These are phyloP conservation scores for Panicum miliaceum DNA, from an alignment of 176 grass and related monocot species.

Conservation along the genomic window DNA sequence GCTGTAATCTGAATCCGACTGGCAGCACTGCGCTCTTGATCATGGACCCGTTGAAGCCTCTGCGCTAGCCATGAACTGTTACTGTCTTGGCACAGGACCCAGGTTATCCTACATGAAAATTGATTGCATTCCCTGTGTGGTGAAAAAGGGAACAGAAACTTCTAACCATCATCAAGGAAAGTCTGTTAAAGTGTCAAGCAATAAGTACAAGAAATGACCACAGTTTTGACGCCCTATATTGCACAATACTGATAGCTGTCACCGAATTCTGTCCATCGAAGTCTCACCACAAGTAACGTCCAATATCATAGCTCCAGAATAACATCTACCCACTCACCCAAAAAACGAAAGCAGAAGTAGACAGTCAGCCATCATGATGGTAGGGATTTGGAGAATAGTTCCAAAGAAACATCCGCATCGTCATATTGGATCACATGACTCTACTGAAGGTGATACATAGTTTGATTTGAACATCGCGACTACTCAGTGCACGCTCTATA, in stretches of 20 bases:
- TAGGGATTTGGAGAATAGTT: neutral
- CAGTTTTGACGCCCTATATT: neutral
- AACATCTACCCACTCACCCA: neutral
- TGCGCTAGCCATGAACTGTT: neutral
- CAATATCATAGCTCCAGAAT: neutral
- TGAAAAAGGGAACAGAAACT: neutral
- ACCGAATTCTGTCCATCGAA: neutral
- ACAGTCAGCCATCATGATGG: neutral
- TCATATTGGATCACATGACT: conserved; percentile 25
- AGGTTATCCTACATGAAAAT: neutral
- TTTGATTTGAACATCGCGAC: conserved; percentile 40
- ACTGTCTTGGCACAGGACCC: neutral
- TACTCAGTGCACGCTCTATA: conserved; percentile 44
- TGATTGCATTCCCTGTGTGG: neutral
- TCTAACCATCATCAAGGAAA: neutral
- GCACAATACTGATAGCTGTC: neutral
- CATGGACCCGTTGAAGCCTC: neutral
- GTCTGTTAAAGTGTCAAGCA: neutral
- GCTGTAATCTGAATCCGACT: conserved; percentile 25
- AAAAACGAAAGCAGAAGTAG: neutral
- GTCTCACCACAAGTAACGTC: neutral
- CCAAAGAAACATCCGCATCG: conserved; percentile 1
- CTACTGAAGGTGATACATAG: conserved; percentile 20
- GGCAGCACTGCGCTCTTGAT: neutral
- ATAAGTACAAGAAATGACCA: neutral